Evolutionary conservation across 805 yeast species (phyloP).

Genomic region (Isabelozyma pseudorhagii): DNA sequence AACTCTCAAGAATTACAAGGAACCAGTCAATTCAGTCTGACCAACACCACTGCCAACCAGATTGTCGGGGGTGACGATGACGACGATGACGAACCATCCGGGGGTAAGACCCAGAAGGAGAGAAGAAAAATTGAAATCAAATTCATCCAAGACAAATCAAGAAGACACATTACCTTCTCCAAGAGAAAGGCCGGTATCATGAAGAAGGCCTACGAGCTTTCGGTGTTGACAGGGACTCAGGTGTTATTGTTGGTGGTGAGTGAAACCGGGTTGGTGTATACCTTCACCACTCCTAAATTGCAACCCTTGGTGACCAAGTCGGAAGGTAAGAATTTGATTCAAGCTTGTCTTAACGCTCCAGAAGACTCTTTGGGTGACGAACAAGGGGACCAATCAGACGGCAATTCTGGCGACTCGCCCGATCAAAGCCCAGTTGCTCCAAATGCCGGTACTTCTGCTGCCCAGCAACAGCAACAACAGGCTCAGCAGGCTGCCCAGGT

Average conservation of each 20-base stretch:
- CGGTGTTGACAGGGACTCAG: slow-evolving; percentile 96
- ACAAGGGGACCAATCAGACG: slow-evolving; percentile 52
- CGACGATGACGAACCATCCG: slow-evolving; percentile 47
- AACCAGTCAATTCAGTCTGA: slow-evolving; percentile 8
- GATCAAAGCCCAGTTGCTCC: slow-evolving; percentile 38
- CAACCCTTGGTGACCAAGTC: slow-evolving; percentile 97
- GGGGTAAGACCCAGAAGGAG: slow-evolving; percentile 52
- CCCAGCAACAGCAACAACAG: slow-evolving; percentile 24
- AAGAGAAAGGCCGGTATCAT: slow-evolving; percentile 98
- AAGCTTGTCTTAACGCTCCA: slow-evolving; percentile 97
- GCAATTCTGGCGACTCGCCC: slow-evolving; percentile 38
- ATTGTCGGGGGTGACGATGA: slow-evolving; percentile 39
- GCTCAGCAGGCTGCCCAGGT: slow-evolving; percentile 13
- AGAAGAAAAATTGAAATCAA: slow-evolving; percentile 92
- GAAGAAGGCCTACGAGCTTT: slow-evolving; percentile 98
- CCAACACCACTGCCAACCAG: slow-evolving; percentile 6
- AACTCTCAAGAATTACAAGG: slow-evolving; percentile 17
- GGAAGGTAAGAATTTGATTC: slow-evolving; percentile 95
- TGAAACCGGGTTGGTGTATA: slow-evolving; percentile 97
- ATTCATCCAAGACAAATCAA: slow-evolving; percentile 94
- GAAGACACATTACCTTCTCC: slow-evolving; percentile 96
- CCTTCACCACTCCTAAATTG: slow-evolving; percentile 97
- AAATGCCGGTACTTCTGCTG: slow-evolving; percentile 11
- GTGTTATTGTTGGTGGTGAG: slow-evolving; percentile 91
- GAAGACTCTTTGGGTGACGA: slow-evolving; percentile 74